A percentile compares a stretch with the other conserved stretches of the same genome.
These are phyloP conservation scores for Waitea zeae DNA, from an alignment of 1,284 basidiomycete species.

Conservation along the genomic window DNA sequence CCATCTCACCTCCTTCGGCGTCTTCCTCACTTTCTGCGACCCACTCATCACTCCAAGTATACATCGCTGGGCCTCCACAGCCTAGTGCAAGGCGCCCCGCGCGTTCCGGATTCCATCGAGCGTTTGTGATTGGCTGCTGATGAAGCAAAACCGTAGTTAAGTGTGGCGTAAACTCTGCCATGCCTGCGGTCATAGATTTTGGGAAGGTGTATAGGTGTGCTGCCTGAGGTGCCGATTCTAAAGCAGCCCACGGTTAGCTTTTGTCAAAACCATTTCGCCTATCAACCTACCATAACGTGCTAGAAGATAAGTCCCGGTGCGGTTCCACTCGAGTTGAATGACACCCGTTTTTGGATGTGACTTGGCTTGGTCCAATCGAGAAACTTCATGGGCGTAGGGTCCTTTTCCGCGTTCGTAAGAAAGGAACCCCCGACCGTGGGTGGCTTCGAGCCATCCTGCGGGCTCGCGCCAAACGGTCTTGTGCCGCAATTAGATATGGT, in stretches of 20 bases:
- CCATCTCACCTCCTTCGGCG: constrained; percentile 35
- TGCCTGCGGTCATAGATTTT: constrained; percentile 3
- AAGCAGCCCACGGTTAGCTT: constrained; percentile 1
- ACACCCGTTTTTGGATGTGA: constrained; percentile 45
- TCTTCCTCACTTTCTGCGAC: constrained; percentile 22
- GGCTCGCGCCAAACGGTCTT: constrained; percentile 75
- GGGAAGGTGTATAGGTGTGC: constrained; percentile 19
- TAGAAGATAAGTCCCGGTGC: constrained; percentile 51
- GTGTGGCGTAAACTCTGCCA: constrained; percentile 25
- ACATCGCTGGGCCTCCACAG: constrained; percentile 49
- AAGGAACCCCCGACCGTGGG: constrained; percentile 64
- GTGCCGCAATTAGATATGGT: background rate
- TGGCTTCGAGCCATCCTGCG: constrained; percentile 60
- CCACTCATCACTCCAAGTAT: constrained; percentile 76
- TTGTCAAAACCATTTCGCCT: background rate
- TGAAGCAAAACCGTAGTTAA: constrained; percentile 54
- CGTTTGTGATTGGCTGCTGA: constrained; percentile 35
- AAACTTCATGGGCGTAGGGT: constrained; percentile 29
- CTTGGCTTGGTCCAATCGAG: constrained; percentile 36
- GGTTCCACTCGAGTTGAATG: constrained; percentile 63
- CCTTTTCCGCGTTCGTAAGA: constrained; percentile 57
- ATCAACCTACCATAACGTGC: constrained; percentile 41
- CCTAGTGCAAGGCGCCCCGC: constrained; percentile 52
- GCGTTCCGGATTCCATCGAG: constrained; percentile 64
- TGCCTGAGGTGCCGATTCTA: constrained; percentile 43